Evolutionary conservation across 352 stramenopile species (phyloP), one percentile per base, ranked within the genome.

Genomic region (Phytopythium delawarense): DNA sequence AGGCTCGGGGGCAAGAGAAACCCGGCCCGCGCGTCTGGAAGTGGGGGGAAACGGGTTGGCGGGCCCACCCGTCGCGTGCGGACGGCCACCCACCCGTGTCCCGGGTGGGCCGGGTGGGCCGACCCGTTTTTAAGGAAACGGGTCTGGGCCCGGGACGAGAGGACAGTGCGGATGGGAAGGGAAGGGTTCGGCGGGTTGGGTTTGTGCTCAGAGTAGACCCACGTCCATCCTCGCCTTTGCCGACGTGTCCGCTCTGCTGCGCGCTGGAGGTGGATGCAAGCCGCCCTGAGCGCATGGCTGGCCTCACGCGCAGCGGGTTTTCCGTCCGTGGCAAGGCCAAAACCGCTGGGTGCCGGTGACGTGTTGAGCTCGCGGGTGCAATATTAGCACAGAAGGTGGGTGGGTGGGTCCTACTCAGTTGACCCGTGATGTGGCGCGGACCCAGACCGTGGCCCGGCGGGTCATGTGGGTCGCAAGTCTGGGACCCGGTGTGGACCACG

Each of bases 381-480:
- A 20, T 30, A 52, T 49, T 30, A 30, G 25, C 25, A 30, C 25
- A 30, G 25, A 8, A 4, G 45, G 39, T 45, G 45, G 45, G n/a
- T 32, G 23, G 48, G 48, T 54, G 48, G 48, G 9, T n/a, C 42
- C 18, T 1, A 18, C 16, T 3, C 11, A n/a, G 13, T 45, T 45
- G 25, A 3, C 25, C 39, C 42, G 18, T 30, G 34, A 45, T 58
- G 52, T 58, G 52, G 52, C 44, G 48, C 54, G 48, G 61, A 57
- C 48, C 62, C 56, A 67, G 54, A 67, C 37, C 35, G 28, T 54
- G 45, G 39, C 54, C 62, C 48, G 62, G 8, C 23, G 62, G 62
- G 62, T 63, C 32, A 23, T 63, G 45, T 67, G 62, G 62, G 62
- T 23, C 60, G 35, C 45, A 9, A 11, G 30, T 53, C n/a, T 45